Evolutionary conservation across 108 stramenopile species (phyloP).

Genomic region (Chaetoceros muelleri): DNA sequence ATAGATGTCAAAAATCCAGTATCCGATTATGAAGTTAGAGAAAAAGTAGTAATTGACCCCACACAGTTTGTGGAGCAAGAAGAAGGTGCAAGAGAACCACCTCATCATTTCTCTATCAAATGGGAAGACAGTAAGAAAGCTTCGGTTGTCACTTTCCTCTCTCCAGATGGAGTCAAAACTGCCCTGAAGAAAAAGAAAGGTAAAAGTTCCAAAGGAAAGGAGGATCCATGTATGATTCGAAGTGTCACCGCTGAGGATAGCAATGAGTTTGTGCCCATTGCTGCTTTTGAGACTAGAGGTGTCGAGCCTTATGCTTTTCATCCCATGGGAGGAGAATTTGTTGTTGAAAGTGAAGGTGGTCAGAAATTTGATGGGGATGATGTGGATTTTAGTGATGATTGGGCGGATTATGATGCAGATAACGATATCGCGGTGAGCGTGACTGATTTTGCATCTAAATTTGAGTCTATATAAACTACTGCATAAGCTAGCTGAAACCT

Average conservation of each 20-base stretch:
- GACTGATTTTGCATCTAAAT: constrained; percentile 58
- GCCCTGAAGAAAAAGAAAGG: constrained; percentile 71
- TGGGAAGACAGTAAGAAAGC: constrained; percentile 79
- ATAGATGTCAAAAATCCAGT: constrained; percentile 58
- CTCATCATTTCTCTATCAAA: constrained; percentile 61
- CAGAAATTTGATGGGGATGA: constrained; percentile 49
- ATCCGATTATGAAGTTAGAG: constrained; percentile 57
- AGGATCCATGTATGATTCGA: constrained; percentile 17
- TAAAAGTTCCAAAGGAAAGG: constrained; percentile 20
- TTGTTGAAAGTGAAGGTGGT: constrained; percentile 50
- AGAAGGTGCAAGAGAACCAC: constrained; percentile 53
- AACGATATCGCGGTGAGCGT: constrained; percentile 60
- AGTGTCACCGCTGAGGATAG: constrained; percentile 52
- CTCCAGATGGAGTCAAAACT: constrained; percentile 35
- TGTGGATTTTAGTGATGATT: constrained; percentile 78
- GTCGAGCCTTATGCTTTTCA: constrained; percentile 77
- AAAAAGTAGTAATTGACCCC: constrained; percentile 69
- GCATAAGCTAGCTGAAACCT: too few relatives aligned
- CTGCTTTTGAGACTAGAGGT: constrained; percentile 70
- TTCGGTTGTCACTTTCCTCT: constrained; percentile 46
- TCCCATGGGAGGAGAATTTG: constrained; percentile 75
- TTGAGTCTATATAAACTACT: too few relatives aligned
- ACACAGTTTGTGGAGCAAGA: constrained; percentile 66
- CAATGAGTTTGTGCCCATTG: constrained; percentile 58
- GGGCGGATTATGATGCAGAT: constrained; percentile 84